A percentile compares a stretch with the other conserved stretches of the same genome.
Conservation (phyloP, 345 rosid genomes). For the Citrus unshiu region DNA sequence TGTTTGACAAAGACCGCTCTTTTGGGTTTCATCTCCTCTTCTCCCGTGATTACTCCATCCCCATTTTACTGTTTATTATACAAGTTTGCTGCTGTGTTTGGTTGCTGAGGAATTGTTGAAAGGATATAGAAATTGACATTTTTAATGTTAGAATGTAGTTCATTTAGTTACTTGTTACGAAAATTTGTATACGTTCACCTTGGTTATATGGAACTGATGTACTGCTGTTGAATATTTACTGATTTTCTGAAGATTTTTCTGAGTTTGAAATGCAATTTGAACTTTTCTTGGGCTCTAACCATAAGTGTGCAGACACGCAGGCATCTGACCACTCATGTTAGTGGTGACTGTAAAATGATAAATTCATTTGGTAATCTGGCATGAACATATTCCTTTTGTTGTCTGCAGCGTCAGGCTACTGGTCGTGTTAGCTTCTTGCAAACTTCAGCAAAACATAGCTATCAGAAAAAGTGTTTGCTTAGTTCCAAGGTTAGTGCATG, state of each 20-base stretch:
- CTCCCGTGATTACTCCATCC: constrained; percentile 70
- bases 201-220: not conserved
- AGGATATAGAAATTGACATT: not conserved
- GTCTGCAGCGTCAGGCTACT: constrained; percentile 38
- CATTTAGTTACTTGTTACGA: not conserved
- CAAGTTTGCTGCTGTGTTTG: not conserved
- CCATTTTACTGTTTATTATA: not conserved
- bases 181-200: not conserved
- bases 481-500: constrained; percentile 53
- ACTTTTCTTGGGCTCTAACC: not conserved
- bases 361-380: not conserved
- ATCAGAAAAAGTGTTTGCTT: constrained; percentile 39
- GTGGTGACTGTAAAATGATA: not conserved
- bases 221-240: not conserved
- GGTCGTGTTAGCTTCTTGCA: constrained; percentile 26
- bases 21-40: constrained; percentile 69
- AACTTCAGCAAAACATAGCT: constrained; percentile 35
- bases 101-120: not conserved
- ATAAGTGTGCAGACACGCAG: not conserved
- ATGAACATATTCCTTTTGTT: not conserved
- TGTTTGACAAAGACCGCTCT: constrained; percentile 59
- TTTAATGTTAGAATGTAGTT: not conserved
- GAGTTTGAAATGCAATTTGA: not conserved
- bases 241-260: not conserved
- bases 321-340: not conserved